A percentile compares a stretch with the other conserved stretches of the same genome.
Evolutionary conservation across 345 rosid species (phyloP).

Genomic region (Syzygium aromaticum): DNA sequence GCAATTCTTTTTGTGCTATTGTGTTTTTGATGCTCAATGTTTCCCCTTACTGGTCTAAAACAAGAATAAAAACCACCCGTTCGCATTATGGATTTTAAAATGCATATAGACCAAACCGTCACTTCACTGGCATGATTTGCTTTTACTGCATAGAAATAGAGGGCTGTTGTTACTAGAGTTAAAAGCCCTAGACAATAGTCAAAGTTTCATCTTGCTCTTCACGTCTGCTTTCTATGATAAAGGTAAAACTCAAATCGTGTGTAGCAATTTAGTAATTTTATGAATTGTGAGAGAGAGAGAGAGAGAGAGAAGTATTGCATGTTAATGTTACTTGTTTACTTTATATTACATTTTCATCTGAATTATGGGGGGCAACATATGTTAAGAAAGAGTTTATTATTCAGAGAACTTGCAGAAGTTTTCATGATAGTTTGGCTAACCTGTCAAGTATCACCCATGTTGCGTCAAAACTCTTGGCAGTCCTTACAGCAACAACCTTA

Average conservation of each 20-base stretch:
- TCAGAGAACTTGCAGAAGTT: not conserved
- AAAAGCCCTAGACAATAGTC: not conserved
- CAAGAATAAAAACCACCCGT: not conserved
- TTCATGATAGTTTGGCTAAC: constrained; percentile 8
- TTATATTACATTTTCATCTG: too few relatives aligned
- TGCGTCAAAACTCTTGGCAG: constrained; percentile 29
- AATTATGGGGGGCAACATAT: not conserved
- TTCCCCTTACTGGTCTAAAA: not conserved
- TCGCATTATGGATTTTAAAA: not conserved
- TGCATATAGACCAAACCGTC: not conserved
- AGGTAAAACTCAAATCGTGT: not conserved
- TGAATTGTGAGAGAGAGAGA: not conserved
- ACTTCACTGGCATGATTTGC: not conserved
- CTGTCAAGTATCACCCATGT: constrained; percentile 57
- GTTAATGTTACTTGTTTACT: not conserved
- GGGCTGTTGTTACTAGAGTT: not conserved
- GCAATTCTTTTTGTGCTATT: not conserved
- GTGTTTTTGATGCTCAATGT: not conserved
- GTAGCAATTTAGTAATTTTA: not conserved
- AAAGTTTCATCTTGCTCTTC: not conserved
- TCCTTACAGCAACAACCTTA: constrained; percentile 21
- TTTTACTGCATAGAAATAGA: not conserved
- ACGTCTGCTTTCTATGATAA: not conserved
- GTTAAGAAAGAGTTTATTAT: not conserved
- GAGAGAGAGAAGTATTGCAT: not conserved